Evolutionary conservation across 495 filamentous ascomycete species (phyloP).

Genomic region (Acidiella bohemica): DNA sequence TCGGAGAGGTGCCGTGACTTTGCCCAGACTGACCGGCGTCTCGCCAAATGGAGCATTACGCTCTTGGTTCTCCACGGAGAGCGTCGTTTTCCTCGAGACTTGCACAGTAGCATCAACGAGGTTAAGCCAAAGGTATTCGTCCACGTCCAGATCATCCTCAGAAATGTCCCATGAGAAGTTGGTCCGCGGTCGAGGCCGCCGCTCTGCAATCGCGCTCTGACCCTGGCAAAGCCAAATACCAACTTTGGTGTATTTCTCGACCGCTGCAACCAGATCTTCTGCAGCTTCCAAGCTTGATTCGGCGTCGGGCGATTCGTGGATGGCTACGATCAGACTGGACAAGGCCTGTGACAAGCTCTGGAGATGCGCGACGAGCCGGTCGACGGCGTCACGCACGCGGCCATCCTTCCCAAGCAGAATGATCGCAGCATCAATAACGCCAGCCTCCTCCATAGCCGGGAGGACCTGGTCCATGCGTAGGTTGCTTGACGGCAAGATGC

Average conservation of each 20-base stretch:
- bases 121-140: conserved; percentile 82
- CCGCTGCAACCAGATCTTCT: conserved; percentile 53
- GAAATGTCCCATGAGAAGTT: conserved; percentile 24
- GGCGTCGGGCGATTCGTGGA: conserved; percentile 41
- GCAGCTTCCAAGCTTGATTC: conserved; percentile 40
- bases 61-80: conserved; percentile 16
- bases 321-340: conserved; percentile 51
- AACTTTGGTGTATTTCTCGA: conserved; percentile 80
- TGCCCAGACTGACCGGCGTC: conserved; percentile 16
- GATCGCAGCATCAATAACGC: conserved; percentile 85
- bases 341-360: conserved; percentile 65
- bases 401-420: conserved; percentile 84
- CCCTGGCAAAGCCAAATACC: conserved; percentile 93
- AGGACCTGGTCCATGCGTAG: conserved; percentile 69
- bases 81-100: conserved; percentile 50
- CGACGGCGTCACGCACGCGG: conserved; percentile 69
- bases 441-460: conserved; percentile 74
- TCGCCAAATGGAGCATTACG: conserved; percentile 2
- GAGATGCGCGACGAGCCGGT: conserved; percentile 66
- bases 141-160: conserved; percentile 52
- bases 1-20: conserved; percentile 53
- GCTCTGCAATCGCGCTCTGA: conserved; percentile 46
- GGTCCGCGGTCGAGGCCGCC: conserved; percentile 22
- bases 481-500: conserved; percentile 62
- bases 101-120: conserved; percentile 74